These are phyloP conservation scores for Mortierella antarctica DNA, from an alignment of 192 early-diverging fungal species.

Conservation along the genomic window DNA sequence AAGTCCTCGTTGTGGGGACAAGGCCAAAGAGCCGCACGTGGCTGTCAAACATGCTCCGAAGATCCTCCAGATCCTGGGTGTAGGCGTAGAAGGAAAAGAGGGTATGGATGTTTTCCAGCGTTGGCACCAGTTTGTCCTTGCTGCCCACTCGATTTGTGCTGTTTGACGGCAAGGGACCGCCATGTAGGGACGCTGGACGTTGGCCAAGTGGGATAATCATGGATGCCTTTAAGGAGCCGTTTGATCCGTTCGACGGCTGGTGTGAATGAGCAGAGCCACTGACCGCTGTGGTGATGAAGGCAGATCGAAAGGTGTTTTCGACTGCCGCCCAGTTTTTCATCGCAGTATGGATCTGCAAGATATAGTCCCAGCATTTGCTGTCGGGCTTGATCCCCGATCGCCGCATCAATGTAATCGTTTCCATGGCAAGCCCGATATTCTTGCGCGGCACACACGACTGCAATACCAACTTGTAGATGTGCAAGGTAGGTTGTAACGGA, in stretches of 20 bases:
- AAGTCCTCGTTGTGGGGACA: constrained; percentile 30
- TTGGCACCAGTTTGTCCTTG: constrained; percentile 28
- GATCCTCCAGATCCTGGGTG: constrained; percentile 49
- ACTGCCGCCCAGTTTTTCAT: constrained; percentile 44
- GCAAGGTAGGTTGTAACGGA: constrained; percentile 21
- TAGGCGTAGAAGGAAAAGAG: constrained; percentile 46
- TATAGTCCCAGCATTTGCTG: constrained; percentile 41
- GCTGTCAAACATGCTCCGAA: constrained; percentile 46
- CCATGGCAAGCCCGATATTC: constrained; percentile 36
- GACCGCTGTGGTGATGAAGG: constrained; percentile 16
- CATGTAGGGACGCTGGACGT: constrained; percentile 23
- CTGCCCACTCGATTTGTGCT: constrained; percentile 1
- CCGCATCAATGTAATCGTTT: constrained; percentile 30
- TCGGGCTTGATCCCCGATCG: constrained; percentile 45
- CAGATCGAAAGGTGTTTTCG: constrained; percentile 26
- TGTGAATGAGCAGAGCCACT: background rate
- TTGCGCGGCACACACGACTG: constrained; percentile 41
- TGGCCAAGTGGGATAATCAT: constrained; percentile 44
- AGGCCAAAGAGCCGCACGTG: constrained; percentile 49
- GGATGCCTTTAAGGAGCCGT: background rate
- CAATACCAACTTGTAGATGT: constrained; percentile 40
- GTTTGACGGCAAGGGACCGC: constrained; percentile 8
- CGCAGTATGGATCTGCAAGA: constrained; percentile 37
- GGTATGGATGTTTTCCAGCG: constrained; percentile 37
- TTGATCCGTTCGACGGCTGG: background rate